These are phyloP conservation scores for Sodiomyces alkalinus DNA, from an alignment of 2,329 filamentous ascomycete genomes.

Conservation along the genomic window DNA sequence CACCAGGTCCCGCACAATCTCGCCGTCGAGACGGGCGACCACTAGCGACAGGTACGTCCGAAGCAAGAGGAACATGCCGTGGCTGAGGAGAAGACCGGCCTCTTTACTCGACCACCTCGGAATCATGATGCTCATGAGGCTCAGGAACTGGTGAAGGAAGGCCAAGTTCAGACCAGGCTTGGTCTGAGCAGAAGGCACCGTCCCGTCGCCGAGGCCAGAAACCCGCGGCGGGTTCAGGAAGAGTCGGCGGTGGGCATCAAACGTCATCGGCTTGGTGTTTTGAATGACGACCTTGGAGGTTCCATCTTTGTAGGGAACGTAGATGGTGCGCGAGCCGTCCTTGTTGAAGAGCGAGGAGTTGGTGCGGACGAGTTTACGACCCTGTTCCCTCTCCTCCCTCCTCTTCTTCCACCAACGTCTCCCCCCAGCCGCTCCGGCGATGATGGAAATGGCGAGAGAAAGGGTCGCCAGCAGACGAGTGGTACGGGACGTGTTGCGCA, in stretches of 20 bases:
- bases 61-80: conserved; percentile 78
- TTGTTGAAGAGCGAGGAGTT: conserved; percentile 91
- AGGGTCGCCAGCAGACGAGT: conserved; percentile 64
- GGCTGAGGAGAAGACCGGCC: conserved; percentile 75
- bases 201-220: conserved; percentile 57
- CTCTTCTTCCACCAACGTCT: conserved; percentile 60
- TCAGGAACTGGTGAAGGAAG: conserved; percentile 92
- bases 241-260: conserved; percentile 85
- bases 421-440: conserved; percentile 65
- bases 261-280: conserved; percentile 81
- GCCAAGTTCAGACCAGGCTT: conserved; percentile 92
- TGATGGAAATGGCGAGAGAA: conserved; percentile 60
- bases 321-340: conserved; percentile 88
- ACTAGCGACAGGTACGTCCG: conserved; percentile 89
- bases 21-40: conserved; percentile 83
- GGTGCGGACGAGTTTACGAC: conserved; percentile 64
- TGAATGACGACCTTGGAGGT: conserved; percentile 86
- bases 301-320: conserved; percentile 77
- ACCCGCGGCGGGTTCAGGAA: conserved; percentile 85
- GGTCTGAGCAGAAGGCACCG: conserved; percentile 73
- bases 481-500: conserved; percentile 52
- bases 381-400: conserved; percentile 67
- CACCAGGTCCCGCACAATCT: conserved; percentile 93
- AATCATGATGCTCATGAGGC: conserved; percentile 93
- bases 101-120: conserved; percentile 93